Conservation (phyloP, 768 basidiomycete species). For the Dendrothele bispora region DNA sequence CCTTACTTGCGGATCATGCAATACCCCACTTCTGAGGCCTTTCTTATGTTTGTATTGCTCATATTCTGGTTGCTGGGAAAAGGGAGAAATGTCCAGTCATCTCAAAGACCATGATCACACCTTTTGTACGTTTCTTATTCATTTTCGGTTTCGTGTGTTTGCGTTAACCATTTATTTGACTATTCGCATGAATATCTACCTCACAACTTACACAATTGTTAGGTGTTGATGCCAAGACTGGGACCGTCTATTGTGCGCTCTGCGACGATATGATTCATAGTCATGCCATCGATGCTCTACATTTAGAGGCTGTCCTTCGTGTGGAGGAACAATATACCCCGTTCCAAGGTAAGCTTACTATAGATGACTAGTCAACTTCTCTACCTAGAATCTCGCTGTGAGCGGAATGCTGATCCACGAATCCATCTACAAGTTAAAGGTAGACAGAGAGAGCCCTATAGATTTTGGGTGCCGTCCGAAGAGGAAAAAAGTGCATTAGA, state of each 20-base stretch:
- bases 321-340: constrained; percentile 62
- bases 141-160: neutral
- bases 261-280: constrained; percentile 81
- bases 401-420: too few relatives aligned
- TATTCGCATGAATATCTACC: neutral
- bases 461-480: constrained; percentile 45
- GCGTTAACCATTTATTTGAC: neutral
- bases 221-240: constrained; percentile 77
- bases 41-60: constrained; percentile 75
- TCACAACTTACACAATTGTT: constrained; percentile 4
- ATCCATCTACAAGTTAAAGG: constrained; percentile 30
- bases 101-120: constrained; percentile 55
- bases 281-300: constrained; percentile 45
- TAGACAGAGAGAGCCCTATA: constrained; percentile 46
- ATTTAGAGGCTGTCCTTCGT: constrained; percentile 42
- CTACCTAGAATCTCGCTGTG: neutral
- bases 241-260: constrained; percentile 69
- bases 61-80: constrained; percentile 69
- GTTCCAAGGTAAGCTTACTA: constrained; percentile 50
- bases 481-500: constrained; percentile 47
- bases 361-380: neutral
- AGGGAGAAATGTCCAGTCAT: constrained; percentile 58
- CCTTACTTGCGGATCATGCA: constrained; percentile 67
- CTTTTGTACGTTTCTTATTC: constrained; percentile 54
- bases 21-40: constrained; percentile 55